phyloP scores from a whole-genome alignment of 1,139 yeast species.

The Wickerhamomyces sp. region DNA sequence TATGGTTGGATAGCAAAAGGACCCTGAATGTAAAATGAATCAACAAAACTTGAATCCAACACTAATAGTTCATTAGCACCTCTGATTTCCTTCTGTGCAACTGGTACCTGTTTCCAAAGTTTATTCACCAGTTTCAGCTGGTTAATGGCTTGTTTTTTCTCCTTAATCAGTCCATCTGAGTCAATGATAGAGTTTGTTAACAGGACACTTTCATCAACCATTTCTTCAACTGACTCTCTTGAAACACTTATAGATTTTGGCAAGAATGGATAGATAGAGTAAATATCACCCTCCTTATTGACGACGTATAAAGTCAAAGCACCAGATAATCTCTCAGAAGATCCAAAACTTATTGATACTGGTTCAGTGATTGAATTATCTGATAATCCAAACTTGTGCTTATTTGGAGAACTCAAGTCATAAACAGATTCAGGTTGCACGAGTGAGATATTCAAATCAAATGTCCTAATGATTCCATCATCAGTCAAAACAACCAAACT shows the following conservation, averaged over 20 bases:
- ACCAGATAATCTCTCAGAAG: slow-evolving; percentile 33
- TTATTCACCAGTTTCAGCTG: slow-evolving; percentile 27
- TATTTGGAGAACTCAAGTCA: slow-evolving; percentile 18
- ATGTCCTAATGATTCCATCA: slow-evolving; percentile 32
- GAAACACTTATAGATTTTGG: slow-evolving; percentile 37
- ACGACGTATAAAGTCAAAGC: slow-evolving; percentile 43
- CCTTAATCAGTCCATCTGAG: slow-evolving; percentile 9
- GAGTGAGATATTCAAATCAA: slow-evolving; percentile 28
- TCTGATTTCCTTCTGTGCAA: slow-evolving; percentile 17
- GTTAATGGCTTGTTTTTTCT: slow-evolving; percentile 22
- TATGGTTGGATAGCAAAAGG: slow-evolving; percentile 48
- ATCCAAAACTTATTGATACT: slow-evolving; percentile 45
- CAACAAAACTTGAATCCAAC: slow-evolving; percentile 1
- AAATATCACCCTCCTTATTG: slow-evolving; percentile 50
- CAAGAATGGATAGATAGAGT: slow-evolving; percentile 49
- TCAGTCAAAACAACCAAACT: slow-evolving; percentile 34
- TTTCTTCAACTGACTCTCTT: slow-evolving; percentile 28
- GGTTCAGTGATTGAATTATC: slow-evolving; percentile 29
- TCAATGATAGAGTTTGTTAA: slow-evolving; percentile 23
- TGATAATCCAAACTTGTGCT: slow-evolving; percentile 26
- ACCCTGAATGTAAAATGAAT: slow-evolving; percentile 35
- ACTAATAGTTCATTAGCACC: slow-evolving; percentile 4
- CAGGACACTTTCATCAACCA: slow-evolving; percentile 39
- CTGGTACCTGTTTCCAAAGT: slow-evolving; percentile 21
- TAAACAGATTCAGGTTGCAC: slow-evolving; percentile 23